Evolutionary conservation across 441 rosid genomes (phyloP), one percentile per base, ranked within the genome.

Genomic region (Bruguiera hainesii): DNA sequence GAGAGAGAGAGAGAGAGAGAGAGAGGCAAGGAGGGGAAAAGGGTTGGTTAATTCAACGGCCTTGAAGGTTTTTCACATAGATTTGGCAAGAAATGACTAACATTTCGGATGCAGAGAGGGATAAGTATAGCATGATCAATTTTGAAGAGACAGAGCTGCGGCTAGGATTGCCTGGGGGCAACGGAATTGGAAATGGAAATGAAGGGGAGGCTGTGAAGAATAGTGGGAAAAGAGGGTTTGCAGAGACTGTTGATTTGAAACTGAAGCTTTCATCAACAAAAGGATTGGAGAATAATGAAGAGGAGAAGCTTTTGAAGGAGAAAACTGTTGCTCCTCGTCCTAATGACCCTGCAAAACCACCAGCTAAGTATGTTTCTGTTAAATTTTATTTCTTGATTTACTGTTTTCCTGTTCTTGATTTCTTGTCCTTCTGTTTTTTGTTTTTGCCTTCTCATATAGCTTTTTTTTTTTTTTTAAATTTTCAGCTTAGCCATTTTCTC

Each of bases 141-240:
- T 93, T 90, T 25, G 97, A 89, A 69, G 96, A 87, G 74, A 93
- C 98, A 50, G 98, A 93, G 79, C 68, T 93, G 23, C 81, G 97
- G 25, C 63, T 93, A 33, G 98, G 97, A 33, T 66, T 87, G 11
- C 93, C 98, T 0, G 85, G 90, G 1, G 74, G 71, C 23, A 51
- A 28, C 3, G 48, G 48, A 28, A 29, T 3, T 31, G 85, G 79
- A 8, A 74, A 58, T 26, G 74, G 65, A 28, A 82, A 68, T 25
- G 84, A 82, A 0, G 76, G 68, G 16, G 83, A 78, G 29, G 46
- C 42, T 28, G 60, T 35, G 0, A 86, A 77, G 73, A 74, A 42
- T 68, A 75, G 68, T 70, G 96, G 93, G 5, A 93, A 93, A 79
- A 78, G 98, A 84, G 98, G 92, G 31, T 89, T 89, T 73, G 72